Percentiles rank a stretch among this genome's conserved stretches.
Evolutionary conservation across 2,329 filamentous ascomycete genomes (phyloP).

Genomic region (Paramyrothecium roridum): DNA sequence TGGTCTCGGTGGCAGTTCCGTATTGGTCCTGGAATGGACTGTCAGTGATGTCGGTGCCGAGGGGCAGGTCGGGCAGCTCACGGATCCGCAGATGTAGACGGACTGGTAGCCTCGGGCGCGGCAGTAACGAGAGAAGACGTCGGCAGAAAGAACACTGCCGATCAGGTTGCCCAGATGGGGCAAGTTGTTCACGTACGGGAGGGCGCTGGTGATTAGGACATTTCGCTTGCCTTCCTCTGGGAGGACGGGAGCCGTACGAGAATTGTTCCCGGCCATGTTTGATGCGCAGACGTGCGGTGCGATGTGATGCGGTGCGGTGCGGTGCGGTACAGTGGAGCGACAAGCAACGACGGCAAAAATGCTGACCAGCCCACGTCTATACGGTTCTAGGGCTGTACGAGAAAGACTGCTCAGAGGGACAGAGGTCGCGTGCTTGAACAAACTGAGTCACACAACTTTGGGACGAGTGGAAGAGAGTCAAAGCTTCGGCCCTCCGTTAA

Average conservation of each 20-base stretch:
- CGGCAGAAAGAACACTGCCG: slow-evolving; percentile 82
- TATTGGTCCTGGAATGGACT: slow-evolving; percentile 67
- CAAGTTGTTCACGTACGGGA: slow-evolving; percentile 75
- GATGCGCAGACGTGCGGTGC: slow-evolving; percentile 29
- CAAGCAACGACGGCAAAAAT: too few species aligned
- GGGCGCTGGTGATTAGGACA: slow-evolving; percentile 84
- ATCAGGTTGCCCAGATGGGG: slow-evolving; percentile 89
- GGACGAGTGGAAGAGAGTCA: too few species aligned
- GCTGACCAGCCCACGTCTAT: too few species aligned
- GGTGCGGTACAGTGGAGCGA: too few species aligned
- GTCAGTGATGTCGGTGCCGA: not conserved
- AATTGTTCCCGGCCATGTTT: slow-evolving; percentile 23
- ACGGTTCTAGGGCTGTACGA: too few species aligned
- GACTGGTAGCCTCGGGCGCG: slow-evolving; percentile 77
- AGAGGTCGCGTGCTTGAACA: too few species aligned
- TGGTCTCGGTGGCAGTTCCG: slow-evolving; percentile 93
- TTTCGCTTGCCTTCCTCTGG: slow-evolving; percentile 76
- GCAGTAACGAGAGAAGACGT: slow-evolving; percentile 80
- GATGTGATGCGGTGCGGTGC: too few species aligned
- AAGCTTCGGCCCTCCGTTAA: too few species aligned
- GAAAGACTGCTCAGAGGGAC: too few species aligned
- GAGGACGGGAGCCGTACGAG: slow-evolving; percentile 42
- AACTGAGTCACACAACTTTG: too few species aligned
- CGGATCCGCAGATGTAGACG: slow-evolving; percentile 76
- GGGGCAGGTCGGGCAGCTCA: slow-evolving; percentile 8